These are phyloP conservation scores for Emergomyces orientalis DNA, from an alignment of 2,329 filamentous ascomycete genomes.

Conservation along the genomic window DNA sequence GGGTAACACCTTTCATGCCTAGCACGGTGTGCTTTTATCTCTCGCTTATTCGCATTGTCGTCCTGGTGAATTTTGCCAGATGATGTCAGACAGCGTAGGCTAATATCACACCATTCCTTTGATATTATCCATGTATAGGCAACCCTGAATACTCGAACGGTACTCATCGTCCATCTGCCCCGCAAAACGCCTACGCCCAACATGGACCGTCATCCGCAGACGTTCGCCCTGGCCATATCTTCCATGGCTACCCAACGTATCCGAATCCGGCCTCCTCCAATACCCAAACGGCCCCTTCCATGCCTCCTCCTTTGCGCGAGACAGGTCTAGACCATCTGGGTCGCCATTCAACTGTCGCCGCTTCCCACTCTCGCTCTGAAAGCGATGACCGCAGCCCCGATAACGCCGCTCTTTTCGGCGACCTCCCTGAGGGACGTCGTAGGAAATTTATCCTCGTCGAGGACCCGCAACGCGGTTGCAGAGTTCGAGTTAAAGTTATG, in stretches of 20 bases:
- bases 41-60: constrained; percentile 14
- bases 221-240: constrained; percentile 64
- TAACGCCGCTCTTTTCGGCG: constrained; percentile 63
- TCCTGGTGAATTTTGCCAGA: constrained; percentile 1
- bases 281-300: constrained; percentile 44
- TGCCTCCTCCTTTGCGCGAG: constrained; percentile 57
- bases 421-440: constrained; percentile 80
- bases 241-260: constrained; percentile 60
- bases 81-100: constrained; percentile 31
- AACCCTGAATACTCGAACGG: constrained; percentile 31
- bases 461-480: constrained; percentile 68
- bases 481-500: constrained; percentile 81
- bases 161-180: constrained; percentile 57
- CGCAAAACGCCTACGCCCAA: constrained; percentile 41
- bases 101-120: constrained; percentile 27
- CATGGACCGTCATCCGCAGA: constrained; percentile 50
- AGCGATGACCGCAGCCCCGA: constrained; percentile 16
- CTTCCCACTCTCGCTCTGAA: constrained; percentile 23
- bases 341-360: constrained; percentile 28
- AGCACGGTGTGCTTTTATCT: constrained; percentile 11
- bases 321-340: constrained; percentile 38
- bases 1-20: neutral
- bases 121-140: constrained; percentile 27
- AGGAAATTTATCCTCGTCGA: constrained; percentile 96
- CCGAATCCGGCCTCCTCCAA: constrained; percentile 34